A percentile compares a stretch with the other conserved stretches of the same genome.
These are phyloP conservation scores for Linanthus parryae DNA, from an alignment of 148 eudicot species.

Conservation along the genomic window DNA sequence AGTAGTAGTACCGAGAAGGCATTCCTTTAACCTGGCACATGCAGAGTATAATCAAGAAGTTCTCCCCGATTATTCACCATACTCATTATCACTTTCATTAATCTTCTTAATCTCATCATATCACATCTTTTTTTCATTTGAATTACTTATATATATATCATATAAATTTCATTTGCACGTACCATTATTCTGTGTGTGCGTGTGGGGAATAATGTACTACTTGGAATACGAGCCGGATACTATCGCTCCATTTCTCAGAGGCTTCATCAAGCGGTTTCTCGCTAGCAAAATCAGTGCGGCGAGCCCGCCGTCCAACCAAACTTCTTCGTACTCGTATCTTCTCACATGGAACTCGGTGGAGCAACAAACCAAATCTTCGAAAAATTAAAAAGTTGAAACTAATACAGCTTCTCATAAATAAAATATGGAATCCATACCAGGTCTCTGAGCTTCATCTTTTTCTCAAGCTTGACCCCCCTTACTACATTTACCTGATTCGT, in stretches of 20 bases:
- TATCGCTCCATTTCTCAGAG: slow-evolving; percentile 90
- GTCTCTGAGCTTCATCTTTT: slow-evolving; percentile 47
- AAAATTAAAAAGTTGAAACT: slow-evolving; percentile 31
- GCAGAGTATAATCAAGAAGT: too few species aligned
- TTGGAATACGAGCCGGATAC: slow-evolving; percentile 91
- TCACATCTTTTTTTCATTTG: too few species aligned
- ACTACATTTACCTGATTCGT: slow-evolving; percentile 3
- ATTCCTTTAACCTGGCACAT: too few species aligned
- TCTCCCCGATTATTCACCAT: too few species aligned
- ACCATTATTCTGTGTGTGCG: slow-evolving; percentile 84
- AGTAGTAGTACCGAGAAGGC: too few species aligned
- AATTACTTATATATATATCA: too few species aligned
- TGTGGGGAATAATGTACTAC: slow-evolving; percentile 96
- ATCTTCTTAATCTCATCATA: too few species aligned
- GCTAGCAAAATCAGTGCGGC: slow-evolving; percentile 88
- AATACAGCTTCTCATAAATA: slow-evolving; percentile 41
- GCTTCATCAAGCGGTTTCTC: slow-evolving; percentile 79
- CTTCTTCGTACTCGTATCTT: slow-evolving; percentile 57
- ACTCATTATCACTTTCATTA: too few species aligned
- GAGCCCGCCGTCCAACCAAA: slow-evolving; percentile 41
- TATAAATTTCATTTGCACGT: too few species aligned
- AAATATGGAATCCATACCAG: slow-evolving; percentile 81
- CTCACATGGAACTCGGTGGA: slow-evolving; percentile 54
- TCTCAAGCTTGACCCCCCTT: neutral
- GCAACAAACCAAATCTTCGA: slow-evolving; percentile 35